Base-by-base conservation (phyloP, 148 eudicot genomes). In the Vaccinium macrocarpon region DNA sequence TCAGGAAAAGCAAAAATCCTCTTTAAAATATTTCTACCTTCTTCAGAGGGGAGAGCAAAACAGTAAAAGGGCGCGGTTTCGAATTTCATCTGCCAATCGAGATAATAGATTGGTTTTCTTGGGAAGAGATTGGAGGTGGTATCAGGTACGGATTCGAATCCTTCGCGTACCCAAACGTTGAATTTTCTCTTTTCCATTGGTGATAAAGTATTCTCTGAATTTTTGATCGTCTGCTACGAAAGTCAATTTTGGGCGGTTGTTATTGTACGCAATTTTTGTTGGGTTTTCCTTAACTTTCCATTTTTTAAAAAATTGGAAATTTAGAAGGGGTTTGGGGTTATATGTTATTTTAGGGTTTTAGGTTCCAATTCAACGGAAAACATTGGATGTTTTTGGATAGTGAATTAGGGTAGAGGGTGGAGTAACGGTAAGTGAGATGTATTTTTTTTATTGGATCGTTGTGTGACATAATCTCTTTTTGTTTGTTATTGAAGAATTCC, bases 101-200 rank as follows among this genome's bases (percentile, higher is more conserved):
- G 0, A 81, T 81, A 23, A 49, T 16, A 21, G 19, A 85, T 85
- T 83, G 89, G 77, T n/a, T 83, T 82, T 1, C 56, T 84, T 29
- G 0, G 46, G 90, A 86, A 52, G 90, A 88, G 56, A 81, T 86
- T 82, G 90, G 85, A 68, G 85, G 84, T 32, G 88, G 86, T 81
- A 84, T 55, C 80, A 84, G 84, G 90, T 88, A 50, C 48, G 76
- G 35, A n/a, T 42, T 59, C 15, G 5, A 57, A 55, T 23, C 27
- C 55, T 64, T 81, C 32, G 2, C 48, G 13, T 16, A 10, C 55
- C 76, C 81, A 50, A 13, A 27, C 50, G 19, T 49, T 52, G 59
- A 27, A 53, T 27, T n/a, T 14, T 55, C 55, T 77, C 48, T 13
- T 13, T 5, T 15, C 57, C 18, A 12, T 55, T 55, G 57, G 14